Percentiles rank a stretch among this genome's conserved stretches.
Conservation (phyloP, 306 rosid genomes). For the Dalbergia cochinchinensis region DNA sequence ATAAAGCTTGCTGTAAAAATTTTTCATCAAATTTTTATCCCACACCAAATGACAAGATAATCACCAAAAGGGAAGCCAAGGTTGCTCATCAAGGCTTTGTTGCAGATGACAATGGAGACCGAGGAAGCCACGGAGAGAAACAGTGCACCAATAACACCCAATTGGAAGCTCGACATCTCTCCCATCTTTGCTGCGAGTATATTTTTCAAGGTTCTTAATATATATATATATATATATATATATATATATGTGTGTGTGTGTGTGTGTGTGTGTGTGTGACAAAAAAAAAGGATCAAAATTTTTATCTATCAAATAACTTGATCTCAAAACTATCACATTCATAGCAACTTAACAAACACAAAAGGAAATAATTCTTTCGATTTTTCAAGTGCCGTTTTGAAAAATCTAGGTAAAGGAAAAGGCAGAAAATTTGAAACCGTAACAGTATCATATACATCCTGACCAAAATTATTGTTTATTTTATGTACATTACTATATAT, state of each 20-base stretch:
- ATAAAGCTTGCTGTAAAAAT: too few species aligned
- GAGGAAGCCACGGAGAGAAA: slow-evolving; percentile 98
- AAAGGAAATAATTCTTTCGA: background rate
- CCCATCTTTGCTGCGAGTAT: slow-evolving; percentile 67
- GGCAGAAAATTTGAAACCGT: background rate
- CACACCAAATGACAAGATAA: background rate
- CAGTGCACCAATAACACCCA: slow-evolving; percentile 92
- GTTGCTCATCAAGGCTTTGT: slow-evolving; percentile 98
- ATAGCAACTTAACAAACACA: background rate
- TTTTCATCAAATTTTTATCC: too few species aligned
- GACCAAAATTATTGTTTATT: background rate
- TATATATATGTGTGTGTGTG: too few species aligned
- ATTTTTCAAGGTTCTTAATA: too few species aligned
- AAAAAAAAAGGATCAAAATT: too few species aligned
- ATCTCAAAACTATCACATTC: too few species aligned
- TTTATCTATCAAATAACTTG: too few species aligned
- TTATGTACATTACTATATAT: too few species aligned
- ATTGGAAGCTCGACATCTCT: slow-evolving; percentile 75
- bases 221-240: too few species aligned
- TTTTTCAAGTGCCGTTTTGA: background rate
- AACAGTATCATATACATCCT: background rate
- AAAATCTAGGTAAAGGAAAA: slow-evolving; percentile 25
- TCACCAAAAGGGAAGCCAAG: slow-evolving; percentile 98
- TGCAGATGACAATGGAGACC: slow-evolving; percentile 98
- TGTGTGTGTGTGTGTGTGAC: too few species aligned